Base-by-base conservation (phyloP, 1,284 basidiomycete species). In the Ustilago cynodontis region DNA sequence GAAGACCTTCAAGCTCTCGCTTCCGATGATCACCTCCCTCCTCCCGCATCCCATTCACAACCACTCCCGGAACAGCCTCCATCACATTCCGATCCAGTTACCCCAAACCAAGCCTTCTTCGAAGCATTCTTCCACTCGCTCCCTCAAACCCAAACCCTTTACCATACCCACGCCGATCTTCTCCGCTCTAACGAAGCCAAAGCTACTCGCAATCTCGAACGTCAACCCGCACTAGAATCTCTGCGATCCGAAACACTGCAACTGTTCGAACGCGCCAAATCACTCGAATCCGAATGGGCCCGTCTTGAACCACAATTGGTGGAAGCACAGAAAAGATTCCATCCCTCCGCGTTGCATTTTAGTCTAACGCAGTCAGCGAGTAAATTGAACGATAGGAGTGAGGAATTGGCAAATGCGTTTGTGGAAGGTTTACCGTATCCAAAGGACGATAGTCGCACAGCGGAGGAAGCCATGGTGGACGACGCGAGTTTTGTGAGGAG, bases 391-490 rank as follows among this genome's bases (percentile, higher is more conserved):
- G 80, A 85, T 45, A 52, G 65, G 22, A 80, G 75, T 10, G 84
- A 85, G 35, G 59, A 70, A 3, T 45, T 85, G n/a, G 84, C 83
- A 16, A 82, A 79, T 43, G 80, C 82, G 16, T 85, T 73, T 60
- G 81, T 84, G 28, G 82, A 85, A 56, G 79, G 77, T 2, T 37
- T 83, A 7, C 56, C 80, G 1, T 70, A 80, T 29, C 65, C 75
- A 11, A 59, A 52, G 20, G 77, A 74, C 24, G 67, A 66, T 35
- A 58, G 43, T 16, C 69, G 65, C 4, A 65, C 70, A 6, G 61
- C 56, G 1, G 61, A 56, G 18, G 65, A 70, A 43, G 71, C 3
- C 0, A 1, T 68, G 22, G 26, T 72, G 52, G 74, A 73, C 33
- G 80, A 80, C 16, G 57, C 57, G 16, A 47, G 59, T 28, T 82